Base-by-base conservation (phyloP, 352 stramenopile species). In the Phytophthora podocarpi region DNA sequence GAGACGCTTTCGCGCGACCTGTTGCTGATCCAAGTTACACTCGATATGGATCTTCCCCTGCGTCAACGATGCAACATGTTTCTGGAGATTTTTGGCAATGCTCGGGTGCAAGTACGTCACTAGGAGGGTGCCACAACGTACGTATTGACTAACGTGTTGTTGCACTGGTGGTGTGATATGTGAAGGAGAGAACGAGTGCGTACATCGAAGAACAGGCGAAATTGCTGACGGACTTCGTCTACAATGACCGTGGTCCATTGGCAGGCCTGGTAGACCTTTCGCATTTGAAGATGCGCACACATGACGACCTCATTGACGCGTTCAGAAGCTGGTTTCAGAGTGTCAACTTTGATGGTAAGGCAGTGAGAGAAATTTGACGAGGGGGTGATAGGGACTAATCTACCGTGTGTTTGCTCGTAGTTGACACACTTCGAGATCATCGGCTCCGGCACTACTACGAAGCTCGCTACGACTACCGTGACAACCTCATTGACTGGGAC, bases 401-500 rank as follows among this genome's bases (percentile, higher is more conserved):
- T 23, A 5, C 5, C 4, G 16, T 35, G 9, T 55, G 16, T 18
- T 53, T 47, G 26, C 6, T 46, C 12, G 18, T 34, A 95, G 82
- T 97, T 18, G 72, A 68, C 7, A 76, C 61, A 28, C 70, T 96
- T n/a, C 86, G 89, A 51, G 92, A 98, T 48, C 79, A 96, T 27
- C 79, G 91, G 10, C 69, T 98, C 27, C 90, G 93, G 9, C 74
- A 93, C 58, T 97, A 93, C 58, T 98, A 97, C 67, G 92, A 96
- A 59, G 78, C 86, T 40, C 87, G 94, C 35, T 98, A 97, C 74
- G 96, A 98, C 70, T 89, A 94, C 70, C 84, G 92, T 20, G 80
- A 92, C 41, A 97, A 96, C 50, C 70, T 98, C 59, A 86, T 97
- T 42, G 96, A 98, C 64, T 98, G 95, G 95, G 96, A 98, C 68